Evolutionary conservation across 345 rosid species (phyloP).

Genomic region (Orychophragmus violaceus): DNA sequence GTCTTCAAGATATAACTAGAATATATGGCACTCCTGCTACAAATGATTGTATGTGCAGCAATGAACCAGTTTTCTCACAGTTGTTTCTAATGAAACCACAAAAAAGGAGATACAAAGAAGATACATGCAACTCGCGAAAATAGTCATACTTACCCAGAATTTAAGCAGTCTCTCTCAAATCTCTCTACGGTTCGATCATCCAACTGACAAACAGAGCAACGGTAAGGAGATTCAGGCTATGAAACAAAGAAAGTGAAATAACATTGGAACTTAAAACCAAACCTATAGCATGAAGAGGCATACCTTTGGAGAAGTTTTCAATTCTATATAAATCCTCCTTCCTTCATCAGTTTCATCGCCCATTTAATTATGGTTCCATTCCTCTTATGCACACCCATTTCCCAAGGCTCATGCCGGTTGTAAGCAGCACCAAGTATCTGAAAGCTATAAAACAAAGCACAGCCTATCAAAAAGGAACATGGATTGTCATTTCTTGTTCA

Average conservation of each 20-base stretch:
- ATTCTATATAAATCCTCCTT: too few relatives aligned
- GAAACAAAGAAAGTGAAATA: background rate
- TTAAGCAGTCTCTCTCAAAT: conserved; percentile 87
- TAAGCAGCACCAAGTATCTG: too few relatives aligned
- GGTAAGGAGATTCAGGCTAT: background rate
- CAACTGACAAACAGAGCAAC: conserved; percentile 44
- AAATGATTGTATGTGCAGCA: too few relatives aligned
- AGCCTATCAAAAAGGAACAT: background rate
- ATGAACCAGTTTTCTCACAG: too few relatives aligned
- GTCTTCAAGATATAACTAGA: too few relatives aligned
- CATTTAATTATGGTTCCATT: conserved; percentile 51
- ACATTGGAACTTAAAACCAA: background rate
- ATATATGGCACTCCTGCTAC: conserved; percentile 85
- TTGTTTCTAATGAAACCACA: too few relatives aligned
- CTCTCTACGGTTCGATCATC: conserved; percentile 69
- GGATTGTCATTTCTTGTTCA: background rate
- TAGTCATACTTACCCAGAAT: conserved; percentile 64
- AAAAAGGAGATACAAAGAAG: too few relatives aligned
- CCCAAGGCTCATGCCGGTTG: too few relatives aligned
- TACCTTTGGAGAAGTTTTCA: conserved; percentile 95
- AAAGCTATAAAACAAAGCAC: conserved; percentile 2
- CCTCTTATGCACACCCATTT: too few relatives aligned
- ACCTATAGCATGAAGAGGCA: background rate
- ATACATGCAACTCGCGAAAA: too few relatives aligned
- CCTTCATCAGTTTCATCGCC: conserved; percentile 77